These are phyloP conservation scores for Pythium periplocum DNA, from an alignment of 352 stramenopile genomes.

Conservation along the genomic window DNA sequence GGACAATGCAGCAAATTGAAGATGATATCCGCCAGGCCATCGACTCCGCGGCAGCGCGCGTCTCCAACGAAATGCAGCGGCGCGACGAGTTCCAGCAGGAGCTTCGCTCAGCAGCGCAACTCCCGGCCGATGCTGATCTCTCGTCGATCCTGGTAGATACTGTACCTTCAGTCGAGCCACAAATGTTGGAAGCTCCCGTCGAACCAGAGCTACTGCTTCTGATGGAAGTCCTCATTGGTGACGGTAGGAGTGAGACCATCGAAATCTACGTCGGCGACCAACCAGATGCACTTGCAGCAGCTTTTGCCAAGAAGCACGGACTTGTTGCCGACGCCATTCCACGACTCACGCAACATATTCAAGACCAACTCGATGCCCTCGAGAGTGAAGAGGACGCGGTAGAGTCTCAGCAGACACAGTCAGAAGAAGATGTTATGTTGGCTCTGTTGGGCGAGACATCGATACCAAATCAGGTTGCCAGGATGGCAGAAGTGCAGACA, in stretches of 20 bases:
- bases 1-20: constrained; percentile 45
- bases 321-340: constrained; percentile 45
- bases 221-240: constrained; percentile 74
- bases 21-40: constrained; percentile 53
- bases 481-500: neutral
- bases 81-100: constrained; percentile 35
- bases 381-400: constrained; percentile 16
- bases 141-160: no score
- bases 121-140: neutral
- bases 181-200: neutral
- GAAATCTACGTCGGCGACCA: constrained; percentile 52
- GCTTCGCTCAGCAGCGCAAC: neutral
- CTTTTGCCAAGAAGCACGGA: constrained; percentile 46
- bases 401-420: neutral
- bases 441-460: neutral
- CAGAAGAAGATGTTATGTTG: neutral
- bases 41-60: constrained; percentile 35
- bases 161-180: no score
- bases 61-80: constrained; percentile 30
- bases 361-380: constrained; percentile 46
- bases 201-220: constrained; percentile 49
- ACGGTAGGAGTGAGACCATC: constrained; percentile 65
- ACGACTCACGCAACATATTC: constrained; percentile 50
- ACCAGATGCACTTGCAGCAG: constrained; percentile 32
- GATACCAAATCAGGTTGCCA: neutral